Percentiles rank a stretch among this genome's conserved stretches.
phyloP scores from a whole-genome alignment of 257 asterid genomes.

The Solanum boliviense region DNA sequence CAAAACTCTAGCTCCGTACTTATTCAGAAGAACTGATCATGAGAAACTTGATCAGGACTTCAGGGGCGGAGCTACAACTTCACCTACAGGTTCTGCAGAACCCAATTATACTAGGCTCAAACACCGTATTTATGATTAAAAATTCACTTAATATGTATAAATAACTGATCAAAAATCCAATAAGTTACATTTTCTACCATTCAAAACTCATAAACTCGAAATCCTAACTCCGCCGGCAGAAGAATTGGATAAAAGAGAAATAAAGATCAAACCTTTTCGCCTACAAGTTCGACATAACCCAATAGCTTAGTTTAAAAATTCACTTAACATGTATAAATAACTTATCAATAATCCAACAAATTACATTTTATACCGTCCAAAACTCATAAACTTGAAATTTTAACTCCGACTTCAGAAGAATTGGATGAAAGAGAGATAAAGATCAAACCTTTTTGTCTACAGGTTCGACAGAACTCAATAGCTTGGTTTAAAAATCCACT shows the following conservation, averaged over 20 bases:
- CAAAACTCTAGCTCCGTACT: neutral
- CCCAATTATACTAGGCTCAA: neutral
- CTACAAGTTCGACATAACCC: neutral
- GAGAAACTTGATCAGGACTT: neutral
- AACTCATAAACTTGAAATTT: neutral
- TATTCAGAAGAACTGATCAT: neutral
- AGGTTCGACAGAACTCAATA: neutral
- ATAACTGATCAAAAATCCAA: neutral
- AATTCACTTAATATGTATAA: neutral
- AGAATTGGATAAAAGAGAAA: neutral
- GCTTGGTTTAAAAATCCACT: neutral
- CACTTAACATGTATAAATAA: neutral
- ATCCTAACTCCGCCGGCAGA: rapidly evolving
- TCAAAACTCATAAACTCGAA: neutral
- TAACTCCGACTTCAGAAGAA: neutral
- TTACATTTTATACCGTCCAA: neutral
- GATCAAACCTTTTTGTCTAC: neutral
- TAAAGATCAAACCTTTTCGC: neutral
- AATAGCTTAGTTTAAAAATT: neutral
- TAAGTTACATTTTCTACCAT: neutral
- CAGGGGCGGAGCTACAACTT: neutral
- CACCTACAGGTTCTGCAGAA: neutral
- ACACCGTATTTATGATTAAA: neutral
- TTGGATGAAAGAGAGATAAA: neutral
- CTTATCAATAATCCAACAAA: neutral